Evolutionary conservation across 2,329 filamentous ascomycete species (phyloP).

Genomic region (Periglandula ipomoeae): DNA sequence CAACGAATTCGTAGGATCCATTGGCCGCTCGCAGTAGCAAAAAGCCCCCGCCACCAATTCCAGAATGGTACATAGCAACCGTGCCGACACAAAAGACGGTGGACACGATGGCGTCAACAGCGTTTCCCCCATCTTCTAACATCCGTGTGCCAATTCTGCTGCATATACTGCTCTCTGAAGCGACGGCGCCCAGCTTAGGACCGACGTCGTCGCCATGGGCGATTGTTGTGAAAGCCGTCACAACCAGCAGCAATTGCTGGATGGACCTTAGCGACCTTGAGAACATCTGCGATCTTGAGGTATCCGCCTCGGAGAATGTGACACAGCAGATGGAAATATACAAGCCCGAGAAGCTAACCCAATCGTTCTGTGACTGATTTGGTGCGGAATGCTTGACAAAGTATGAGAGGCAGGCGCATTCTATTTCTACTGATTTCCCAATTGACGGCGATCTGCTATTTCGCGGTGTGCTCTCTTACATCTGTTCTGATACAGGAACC

Average conservation of each 20-base stretch:
- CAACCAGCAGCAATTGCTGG: background rate
- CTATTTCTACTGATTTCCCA: too few species aligned
- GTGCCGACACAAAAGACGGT: slow-evolving; percentile 57
- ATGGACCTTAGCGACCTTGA: background rate
- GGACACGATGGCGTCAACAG: slow-evolving; percentile 56
- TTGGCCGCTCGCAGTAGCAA: slow-evolving; percentile 58
- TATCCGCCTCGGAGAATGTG: background rate
- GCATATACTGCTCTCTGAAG: slow-evolving; percentile 51
- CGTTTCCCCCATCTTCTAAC: slow-evolving; percentile 52
- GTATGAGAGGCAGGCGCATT: too few species aligned
- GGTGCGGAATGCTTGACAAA: too few species aligned
- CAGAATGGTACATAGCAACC: slow-evolving; percentile 56
- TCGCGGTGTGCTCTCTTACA: too few species aligned
- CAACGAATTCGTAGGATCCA: slow-evolving; percentile 67
- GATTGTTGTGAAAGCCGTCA: background rate
- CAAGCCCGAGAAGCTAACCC: too few species aligned
- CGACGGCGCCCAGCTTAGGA: slow-evolving; percentile 44
- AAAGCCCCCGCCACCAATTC: slow-evolving; percentile 73
- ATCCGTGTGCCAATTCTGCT: slow-evolving; percentile 49
- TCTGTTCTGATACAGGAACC: background rate
- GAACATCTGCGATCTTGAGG: background rate
- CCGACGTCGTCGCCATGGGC: background rate
- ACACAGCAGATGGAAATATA: background rate
- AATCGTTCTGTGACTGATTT: too few species aligned
- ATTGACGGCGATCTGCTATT: too few species aligned